A percentile compares a stretch with the other conserved stretches of the same genome.
These are phyloP conservation scores for Scenedesmus sp. DNA, from an alignment of 163 green algal genomes.

Conservation along the genomic window DNA sequence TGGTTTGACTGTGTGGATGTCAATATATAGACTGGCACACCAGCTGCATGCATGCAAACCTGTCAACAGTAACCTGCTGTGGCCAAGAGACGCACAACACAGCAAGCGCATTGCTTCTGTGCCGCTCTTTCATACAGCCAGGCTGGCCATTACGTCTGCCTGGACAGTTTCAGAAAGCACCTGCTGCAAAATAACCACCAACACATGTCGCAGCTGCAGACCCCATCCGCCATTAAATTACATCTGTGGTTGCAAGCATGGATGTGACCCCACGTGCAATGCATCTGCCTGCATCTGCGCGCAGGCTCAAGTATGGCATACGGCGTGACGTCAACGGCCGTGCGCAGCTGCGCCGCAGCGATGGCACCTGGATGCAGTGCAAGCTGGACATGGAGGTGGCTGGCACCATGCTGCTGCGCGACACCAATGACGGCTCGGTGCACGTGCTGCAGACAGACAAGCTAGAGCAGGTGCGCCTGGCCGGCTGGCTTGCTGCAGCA, in stretches of 20 bases:
- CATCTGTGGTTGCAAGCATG: too few species aligned
- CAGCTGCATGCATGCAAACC: not conserved
- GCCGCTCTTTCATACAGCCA: too few species aligned
- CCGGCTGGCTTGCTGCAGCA: not conserved
- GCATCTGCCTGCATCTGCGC: not conserved
- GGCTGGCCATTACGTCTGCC: too few species aligned
- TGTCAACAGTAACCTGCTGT: not conserved
- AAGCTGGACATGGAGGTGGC: constrained; percentile 54
- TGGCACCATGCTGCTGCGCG: constrained; percentile 49
- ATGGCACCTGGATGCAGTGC: constrained; percentile 32
- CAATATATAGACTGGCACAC: not conserved
- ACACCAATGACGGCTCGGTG: constrained; percentile 9
- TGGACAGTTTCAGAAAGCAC: not conserved
- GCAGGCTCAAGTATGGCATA: constrained; percentile 49
- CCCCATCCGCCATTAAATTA: too few species aligned
- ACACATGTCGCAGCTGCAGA: not conserved
- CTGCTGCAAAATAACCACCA: not conserved
- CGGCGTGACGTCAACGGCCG: constrained; percentile 28
- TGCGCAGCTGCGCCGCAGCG: constrained; percentile 39
- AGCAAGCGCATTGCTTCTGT: too few species aligned
- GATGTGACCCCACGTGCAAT: too few species aligned
- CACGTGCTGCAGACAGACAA: constrained; percentile 43
- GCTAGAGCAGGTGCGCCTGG: constrained; percentile 36
- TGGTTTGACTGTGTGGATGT: not conserved
- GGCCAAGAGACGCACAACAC: not conserved